Evolutionary conservation across 2,329 filamentous ascomycete genomes (phyloP), one percentile per base, ranked within the genome.

Genomic region (Peltaster fructicola): DNA sequence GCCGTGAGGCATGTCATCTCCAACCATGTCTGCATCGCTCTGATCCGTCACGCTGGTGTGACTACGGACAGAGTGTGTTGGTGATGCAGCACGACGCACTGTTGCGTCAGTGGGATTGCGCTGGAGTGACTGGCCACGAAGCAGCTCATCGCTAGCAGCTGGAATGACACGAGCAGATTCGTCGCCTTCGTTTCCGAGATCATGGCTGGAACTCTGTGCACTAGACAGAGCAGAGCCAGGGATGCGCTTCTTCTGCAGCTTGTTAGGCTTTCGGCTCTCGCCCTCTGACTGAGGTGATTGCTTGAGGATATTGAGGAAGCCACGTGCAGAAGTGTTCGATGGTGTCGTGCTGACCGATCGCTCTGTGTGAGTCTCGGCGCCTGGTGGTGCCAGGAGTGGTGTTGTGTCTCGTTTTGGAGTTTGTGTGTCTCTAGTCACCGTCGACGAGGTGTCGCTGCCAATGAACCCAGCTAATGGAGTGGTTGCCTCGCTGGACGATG

Each of bases 201-300:
- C 93, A 9, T 77, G 68, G 5, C 68, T 76, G 9, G 88, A 95
- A 44, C 84, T 93, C 35, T 92, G 82, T 0, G 85, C 84, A 45
- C 85, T 93, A 11, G 73, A 74, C 38, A 81, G 84, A 12, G 76
- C 54, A 42, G 78, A 80, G 20, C 71, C 73, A 0, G 78, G 73
- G 27, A 77, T 58, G n/a, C 73, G 64, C 51, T 80, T 92, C 59
- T 95, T 95, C 50, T 75, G 77, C 25, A 98, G 57, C 51, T 93
- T 92, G 43, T 92, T 93, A 0, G 82, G 80, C 45, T 74, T 75
- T 22, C 78, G 68, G 5, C 44, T 45, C 8, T 57, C 50, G 6
- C 43, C 44, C n/a, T 57, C 51, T 14, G 56, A 61, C 8, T 63
- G 62, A 1, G 74, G 69, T 3, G 76, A 73, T 35, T 73, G 65